phyloP scores from a whole-genome alignment of 177 flowering plant species.

The Vitis hybrid region DNA sequence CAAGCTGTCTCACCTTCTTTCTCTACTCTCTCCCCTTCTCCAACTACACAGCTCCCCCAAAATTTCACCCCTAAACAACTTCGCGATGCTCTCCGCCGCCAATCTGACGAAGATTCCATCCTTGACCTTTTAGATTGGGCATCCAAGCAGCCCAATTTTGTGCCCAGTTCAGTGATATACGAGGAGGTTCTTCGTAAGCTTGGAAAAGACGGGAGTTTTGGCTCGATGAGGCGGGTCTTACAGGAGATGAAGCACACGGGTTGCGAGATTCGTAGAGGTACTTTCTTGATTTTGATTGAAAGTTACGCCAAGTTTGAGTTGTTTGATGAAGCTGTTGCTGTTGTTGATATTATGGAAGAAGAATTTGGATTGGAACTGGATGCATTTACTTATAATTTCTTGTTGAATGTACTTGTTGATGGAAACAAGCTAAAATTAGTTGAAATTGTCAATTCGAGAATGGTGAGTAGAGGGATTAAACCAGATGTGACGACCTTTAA shows the following conservation, averaged over 20 bases:
- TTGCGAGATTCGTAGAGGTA: conserved; percentile 39
- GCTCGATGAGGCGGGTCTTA: conserved; percentile 47
- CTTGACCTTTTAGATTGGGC: conserved; percentile 68
- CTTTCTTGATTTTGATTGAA: conserved; percentile 61
- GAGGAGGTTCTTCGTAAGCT: conserved; percentile 69
- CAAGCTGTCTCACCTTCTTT: conserved; percentile 17
- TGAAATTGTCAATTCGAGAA: conserved; percentile 56
- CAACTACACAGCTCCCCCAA: conserved; percentile 40
- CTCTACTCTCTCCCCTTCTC: conserved; percentile 20
- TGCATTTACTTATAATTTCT: conserved; percentile 50
- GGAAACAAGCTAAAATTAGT: conserved; percentile 72
- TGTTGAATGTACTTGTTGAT: conserved; percentile 83
- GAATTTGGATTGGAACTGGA: conserved; percentile 59
- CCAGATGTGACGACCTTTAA: conserved; percentile 87
- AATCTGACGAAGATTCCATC: conserved; percentile 47
- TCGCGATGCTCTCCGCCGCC: conserved; percentile 48
- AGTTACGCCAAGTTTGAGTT: conserved; percentile 47
- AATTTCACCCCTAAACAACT: conserved; percentile 74
- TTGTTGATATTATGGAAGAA: conserved; percentile 49
- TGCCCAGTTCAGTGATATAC: conserved; percentile 44
- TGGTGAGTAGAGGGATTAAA: conserved; percentile 49
- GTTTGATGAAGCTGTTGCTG: conserved; percentile 54
- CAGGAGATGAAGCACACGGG: conserved; percentile 51
- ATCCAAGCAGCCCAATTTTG: conserved; percentile 64
- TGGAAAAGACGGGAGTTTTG: conserved; percentile 59